These are phyloP conservation scores for Cercophora newfieldiana DNA, from an alignment of 495 filamentous ascomycete genomes.

Conservation along the genomic window DNA sequence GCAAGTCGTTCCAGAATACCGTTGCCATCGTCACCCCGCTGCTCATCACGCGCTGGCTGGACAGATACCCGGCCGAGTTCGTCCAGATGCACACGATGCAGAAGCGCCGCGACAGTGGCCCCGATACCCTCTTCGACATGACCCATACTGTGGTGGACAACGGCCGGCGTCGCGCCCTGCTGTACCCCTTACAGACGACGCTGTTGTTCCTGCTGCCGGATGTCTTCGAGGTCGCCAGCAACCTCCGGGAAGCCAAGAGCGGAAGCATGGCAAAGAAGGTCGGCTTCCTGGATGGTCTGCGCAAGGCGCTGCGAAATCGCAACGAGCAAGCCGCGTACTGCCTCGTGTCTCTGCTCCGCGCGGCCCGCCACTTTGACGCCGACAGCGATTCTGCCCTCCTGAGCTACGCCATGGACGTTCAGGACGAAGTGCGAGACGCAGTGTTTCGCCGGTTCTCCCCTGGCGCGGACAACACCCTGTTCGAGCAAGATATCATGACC, in stretches of 20 bases:
- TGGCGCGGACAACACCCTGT: constrained; percentile 44
- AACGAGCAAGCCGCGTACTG: constrained; percentile 64
- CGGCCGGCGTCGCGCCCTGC: constrained; percentile 49
- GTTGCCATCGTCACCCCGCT: constrained; percentile 59
- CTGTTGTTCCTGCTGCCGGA: constrained; percentile 62
- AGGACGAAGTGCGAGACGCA: constrained; percentile 63
- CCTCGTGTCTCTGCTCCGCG: constrained; percentile 57
- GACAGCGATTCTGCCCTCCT: constrained; percentile 61
- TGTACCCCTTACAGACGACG: constrained; percentile 62
- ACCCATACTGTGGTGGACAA: constrained; percentile 56
- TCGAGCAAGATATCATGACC: constrained; percentile 63
- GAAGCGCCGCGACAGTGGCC: constrained; percentile 58
- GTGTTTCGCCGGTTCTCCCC: constrained; percentile 56
- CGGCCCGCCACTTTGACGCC: constrained; percentile 58
- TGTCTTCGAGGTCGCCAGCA: constrained; percentile 64
- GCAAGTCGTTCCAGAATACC: constrained; percentile 60
- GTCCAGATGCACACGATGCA: constrained; percentile 57
- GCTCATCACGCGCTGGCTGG: constrained; percentile 62
- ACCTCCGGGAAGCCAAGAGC: constrained; percentile 59
- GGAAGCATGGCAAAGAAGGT: constrained; percentile 61
- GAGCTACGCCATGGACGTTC: constrained; percentile 65
- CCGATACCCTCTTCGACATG: constrained; percentile 66
- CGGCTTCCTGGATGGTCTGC: constrained; percentile 58
- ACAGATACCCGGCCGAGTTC: constrained; percentile 62
- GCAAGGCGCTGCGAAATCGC: constrained; percentile 57